Evolutionary conservation across 78 protist species (phyloP).

Genomic region (Planoprotostelium fungivorum): DNA sequence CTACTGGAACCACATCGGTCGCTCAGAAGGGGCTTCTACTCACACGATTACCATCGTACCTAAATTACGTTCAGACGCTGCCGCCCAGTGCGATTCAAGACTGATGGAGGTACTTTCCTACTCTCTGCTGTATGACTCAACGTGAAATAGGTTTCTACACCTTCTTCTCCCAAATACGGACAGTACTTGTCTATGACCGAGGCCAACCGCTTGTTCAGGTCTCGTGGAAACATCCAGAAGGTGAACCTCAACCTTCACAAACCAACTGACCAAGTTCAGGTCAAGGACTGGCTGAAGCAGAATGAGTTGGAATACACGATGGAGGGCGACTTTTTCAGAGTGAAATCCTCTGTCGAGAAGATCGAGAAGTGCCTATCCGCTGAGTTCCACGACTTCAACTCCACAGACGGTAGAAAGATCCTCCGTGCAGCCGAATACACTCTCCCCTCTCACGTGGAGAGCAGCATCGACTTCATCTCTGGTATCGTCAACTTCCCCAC

Average conservation of each 20-base stretch:
- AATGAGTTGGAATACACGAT: not conserved
- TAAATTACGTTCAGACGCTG: not conserved
- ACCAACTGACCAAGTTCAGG: not conserved
- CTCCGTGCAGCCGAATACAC: not conserved
- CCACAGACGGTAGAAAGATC: not conserved
- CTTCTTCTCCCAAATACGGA: not conserved
- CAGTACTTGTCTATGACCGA: not conserved
- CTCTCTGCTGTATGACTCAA: not conserved
- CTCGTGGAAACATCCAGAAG: not conserved
- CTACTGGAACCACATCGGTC: not conserved
- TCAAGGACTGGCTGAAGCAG: not conserved
- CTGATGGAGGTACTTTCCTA: not conserved
- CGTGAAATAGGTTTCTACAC: not conserved
- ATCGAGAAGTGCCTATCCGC: not conserved
- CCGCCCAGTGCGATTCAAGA: not conserved
- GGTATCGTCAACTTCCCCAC: not conserved
- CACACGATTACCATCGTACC: not conserved
- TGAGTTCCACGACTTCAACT: not conserved
- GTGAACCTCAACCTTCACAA: not conserved
- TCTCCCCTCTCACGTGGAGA: not conserved
- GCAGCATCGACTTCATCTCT: not conserved
- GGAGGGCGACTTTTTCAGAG: not conserved
- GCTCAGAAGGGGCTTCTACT: not conserved
- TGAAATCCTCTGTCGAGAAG: not conserved
- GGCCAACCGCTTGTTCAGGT: not conserved